A percentile compares a stretch with the other conserved stretches of the same genome.
phyloP scores from a whole-genome alignment of 805 yeast genomes.

The Candida namnaoensis region DNA sequence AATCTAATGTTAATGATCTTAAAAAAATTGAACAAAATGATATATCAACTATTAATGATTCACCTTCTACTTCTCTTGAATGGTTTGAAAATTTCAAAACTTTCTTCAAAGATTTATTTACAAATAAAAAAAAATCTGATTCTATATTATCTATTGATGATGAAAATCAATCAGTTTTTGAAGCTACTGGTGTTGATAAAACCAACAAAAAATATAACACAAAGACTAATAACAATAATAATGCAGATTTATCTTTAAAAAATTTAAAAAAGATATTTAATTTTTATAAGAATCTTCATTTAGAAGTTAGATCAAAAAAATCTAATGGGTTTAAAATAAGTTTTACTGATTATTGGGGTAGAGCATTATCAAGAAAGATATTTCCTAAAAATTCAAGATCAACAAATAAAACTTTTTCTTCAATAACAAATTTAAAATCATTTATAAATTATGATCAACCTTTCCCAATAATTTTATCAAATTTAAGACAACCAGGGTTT shows the following conservation, averaged over 20 bases:
- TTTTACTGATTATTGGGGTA: slow-evolving; percentile 63
- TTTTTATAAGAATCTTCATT: slow-evolving; percentile 45
- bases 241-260: slow-evolving; percentile 15
- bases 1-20: too few species aligned
- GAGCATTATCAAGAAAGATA: slow-evolving; percentile 43
- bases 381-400: slow-evolving; percentile 27
- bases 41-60: neutral
- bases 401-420: slow-evolving; percentile 30
- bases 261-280: slow-evolving; percentile 25
- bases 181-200: too few species aligned
- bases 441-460: slow-evolving; percentile 33
- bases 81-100: slow-evolving; percentile 14
- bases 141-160: too few species aligned
- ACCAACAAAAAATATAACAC: neutral
- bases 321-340: slow-evolving; percentile 45
- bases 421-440: slow-evolving; percentile 25
- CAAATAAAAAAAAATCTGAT: slow-evolving; percentile 9
- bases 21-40: too few species aligned
- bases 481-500: slow-evolving; percentile 27
- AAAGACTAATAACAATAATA: neutral
- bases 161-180: neutral
- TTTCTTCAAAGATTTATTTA: slow-evolving; percentile 16
- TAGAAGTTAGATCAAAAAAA: slow-evolving; percentile 44
- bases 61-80: neutral
- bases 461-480: slow-evolving; percentile 38